Percentiles rank a stretch among this genome's conserved stretches.
These are phyloP conservation scores for Rubus idaeus DNA, from an alignment of 306 rosid species.

Conservation along the genomic window DNA sequence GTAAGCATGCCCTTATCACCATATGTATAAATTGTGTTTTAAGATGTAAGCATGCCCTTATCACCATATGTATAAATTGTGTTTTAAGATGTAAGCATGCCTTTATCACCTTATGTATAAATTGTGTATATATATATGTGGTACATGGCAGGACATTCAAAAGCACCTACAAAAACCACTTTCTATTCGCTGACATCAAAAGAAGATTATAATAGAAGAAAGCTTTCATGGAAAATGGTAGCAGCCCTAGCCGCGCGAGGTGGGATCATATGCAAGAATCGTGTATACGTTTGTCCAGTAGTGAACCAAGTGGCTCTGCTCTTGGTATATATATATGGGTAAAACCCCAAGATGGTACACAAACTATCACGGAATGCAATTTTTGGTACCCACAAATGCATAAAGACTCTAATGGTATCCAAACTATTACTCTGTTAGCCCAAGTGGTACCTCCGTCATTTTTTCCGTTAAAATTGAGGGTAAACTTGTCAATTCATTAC, in stretches of 20 bases:
- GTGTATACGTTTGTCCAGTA: slow-evolving; percentile 3
- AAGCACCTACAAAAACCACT: slow-evolving; percentile 20
- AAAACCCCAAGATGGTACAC: no score
- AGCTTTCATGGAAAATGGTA: slow-evolving; percentile 20
- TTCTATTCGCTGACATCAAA: slow-evolving; percentile 25
- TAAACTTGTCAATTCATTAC: no score
- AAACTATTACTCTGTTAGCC: no score
- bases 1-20: no score
- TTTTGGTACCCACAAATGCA: no score
- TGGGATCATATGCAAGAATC: slow-evolving; percentile 41
- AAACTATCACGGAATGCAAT: no score
- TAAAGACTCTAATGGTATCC: no score
- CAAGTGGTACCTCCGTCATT: no score
- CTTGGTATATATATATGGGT: not conserved
- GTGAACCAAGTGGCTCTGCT: not conserved
- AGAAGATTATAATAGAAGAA: slow-evolving; percentile 6
- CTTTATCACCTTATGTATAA: not conserved
- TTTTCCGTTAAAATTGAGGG: no score
- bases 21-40: no score
- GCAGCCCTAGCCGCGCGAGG: slow-evolving; percentile 19
- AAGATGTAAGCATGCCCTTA: no score
- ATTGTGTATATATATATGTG: not conserved
- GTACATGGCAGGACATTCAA: not conserved
- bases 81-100: not conserved
- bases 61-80: no score